Percentiles rank a stretch among this genome's conserved stretches.
These are phyloP conservation scores for Wallacemonas collosoma DNA, from an alignment of 208 protist species.

Conservation along the genomic window DNA sequence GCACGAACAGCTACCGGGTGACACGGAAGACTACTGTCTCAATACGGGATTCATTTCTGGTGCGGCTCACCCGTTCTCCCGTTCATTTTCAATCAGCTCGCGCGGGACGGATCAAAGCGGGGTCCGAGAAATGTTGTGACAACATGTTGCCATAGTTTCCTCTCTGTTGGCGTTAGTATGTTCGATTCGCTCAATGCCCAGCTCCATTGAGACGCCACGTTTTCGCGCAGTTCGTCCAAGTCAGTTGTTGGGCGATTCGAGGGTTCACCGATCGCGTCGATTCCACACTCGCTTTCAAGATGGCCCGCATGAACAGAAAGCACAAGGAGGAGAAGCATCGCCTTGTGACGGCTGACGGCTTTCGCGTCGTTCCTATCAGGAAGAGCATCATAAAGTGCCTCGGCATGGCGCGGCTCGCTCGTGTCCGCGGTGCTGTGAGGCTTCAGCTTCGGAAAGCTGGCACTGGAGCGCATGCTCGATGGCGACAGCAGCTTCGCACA, in stretches of 20 bases:
- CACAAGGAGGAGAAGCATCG: constrained; percentile 68
- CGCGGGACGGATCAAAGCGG: constrained; percentile 48
- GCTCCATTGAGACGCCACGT: constrained; percentile 53
- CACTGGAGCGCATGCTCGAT: neutral
- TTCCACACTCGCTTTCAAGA: constrained; percentile 36
- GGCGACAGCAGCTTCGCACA: neutral
- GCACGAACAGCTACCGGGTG: too few relatives aligned
- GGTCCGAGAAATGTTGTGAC: constrained; percentile 53
- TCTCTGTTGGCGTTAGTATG: constrained; percentile 47
- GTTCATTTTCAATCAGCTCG: neutral
- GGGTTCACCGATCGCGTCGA: constrained; percentile 36
- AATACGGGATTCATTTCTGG: too few relatives aligned
- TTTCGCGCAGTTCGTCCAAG: constrained; percentile 61
- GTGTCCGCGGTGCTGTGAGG: neutral
- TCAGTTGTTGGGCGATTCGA: constrained; percentile 30
- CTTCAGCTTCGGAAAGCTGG: neutral
- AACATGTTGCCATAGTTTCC: constrained; percentile 53
- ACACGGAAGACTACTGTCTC: too few relatives aligned
- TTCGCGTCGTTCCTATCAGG: constrained; percentile 3
- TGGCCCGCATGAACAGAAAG: constrained; percentile 59
- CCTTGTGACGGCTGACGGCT: constrained; percentile 28
- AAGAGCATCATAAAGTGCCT: neutral
- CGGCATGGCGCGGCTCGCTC: neutral
- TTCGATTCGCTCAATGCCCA: constrained; percentile 44
- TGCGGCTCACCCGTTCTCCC: too few relatives aligned